Evolutionary conservation across 768 basidiomycete genomes (phyloP).

Genomic region (Daedalea quercina): DNA sequence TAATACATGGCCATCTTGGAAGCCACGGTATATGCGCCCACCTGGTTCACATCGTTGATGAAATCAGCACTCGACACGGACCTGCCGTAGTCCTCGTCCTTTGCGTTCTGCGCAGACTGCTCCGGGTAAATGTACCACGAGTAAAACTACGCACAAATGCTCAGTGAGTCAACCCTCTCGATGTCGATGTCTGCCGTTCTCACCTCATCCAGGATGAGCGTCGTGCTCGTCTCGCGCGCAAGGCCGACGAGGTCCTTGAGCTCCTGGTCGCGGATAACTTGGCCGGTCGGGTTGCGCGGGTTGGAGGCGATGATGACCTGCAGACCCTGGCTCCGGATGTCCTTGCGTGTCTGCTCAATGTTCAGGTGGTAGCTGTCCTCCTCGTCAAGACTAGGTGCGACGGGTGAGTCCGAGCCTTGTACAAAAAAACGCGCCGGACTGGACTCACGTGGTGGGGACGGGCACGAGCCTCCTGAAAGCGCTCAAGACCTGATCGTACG

Average conservation of each 20-base stretch:
- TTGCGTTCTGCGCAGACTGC: too few species aligned
- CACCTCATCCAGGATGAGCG: conserved; percentile 81
- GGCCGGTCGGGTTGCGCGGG: conserved; percentile 97
- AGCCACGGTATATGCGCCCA: conserved; percentile 18
- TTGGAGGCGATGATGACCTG: conserved; percentile 86
- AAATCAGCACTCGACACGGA: conserved; percentile 80
- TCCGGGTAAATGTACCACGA: conserved; percentile 95
- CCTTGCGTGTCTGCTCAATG: conserved; percentile 73
- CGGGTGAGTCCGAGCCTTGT: too few species aligned
- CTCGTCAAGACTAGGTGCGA: conserved; percentile 34
- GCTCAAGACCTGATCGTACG: conserved; percentile 76
- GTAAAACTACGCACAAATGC: conserved; percentile 60
- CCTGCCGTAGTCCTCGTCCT: conserved; percentile 65
- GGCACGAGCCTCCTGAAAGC: conserved; percentile 88
- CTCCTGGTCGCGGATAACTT: conserved; percentile 75
- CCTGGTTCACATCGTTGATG: conserved; percentile 80
- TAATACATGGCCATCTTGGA: neutral
- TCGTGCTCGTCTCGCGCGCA: conserved; percentile 63
- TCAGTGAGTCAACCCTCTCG: neutral
- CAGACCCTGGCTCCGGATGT: conserved; percentile 78
- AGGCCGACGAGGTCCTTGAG: conserved; percentile 74
- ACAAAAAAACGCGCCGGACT: too few species aligned
- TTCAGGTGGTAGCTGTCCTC: conserved; percentile 62
- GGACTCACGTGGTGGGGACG: conserved; percentile 78
- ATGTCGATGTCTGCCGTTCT: neutral